phyloP scores from a whole-genome alignment of 179 eudicot genomes.

The Camellia oleifera region DNA sequence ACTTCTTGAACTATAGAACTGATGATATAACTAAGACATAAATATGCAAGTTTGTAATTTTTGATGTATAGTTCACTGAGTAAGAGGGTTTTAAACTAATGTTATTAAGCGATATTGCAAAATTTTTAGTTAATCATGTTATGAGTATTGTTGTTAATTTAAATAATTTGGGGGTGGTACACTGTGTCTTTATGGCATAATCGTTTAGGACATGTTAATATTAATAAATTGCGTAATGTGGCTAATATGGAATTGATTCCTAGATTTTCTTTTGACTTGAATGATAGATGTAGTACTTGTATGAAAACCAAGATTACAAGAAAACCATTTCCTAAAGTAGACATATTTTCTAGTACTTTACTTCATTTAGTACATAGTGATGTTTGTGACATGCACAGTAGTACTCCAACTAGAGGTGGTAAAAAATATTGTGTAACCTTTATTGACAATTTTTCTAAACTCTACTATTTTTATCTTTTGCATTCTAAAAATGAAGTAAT shows the following conservation, averaged over 20 bases:
- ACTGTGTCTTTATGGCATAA: too few relatives aligned
- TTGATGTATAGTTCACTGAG: too few relatives aligned
- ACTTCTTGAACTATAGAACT: too few relatives aligned
- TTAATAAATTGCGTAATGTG: background rate
- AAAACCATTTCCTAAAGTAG: background rate
- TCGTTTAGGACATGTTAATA: background rate
- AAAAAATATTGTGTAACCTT: background rate
- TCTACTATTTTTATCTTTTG: background rate
- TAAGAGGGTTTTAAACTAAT: too few relatives aligned
- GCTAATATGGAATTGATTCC: background rate
- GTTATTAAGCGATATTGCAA: too few relatives aligned
- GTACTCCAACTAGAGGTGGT: too few relatives aligned
- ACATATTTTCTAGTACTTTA: background rate
- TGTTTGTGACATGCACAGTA: too few relatives aligned
- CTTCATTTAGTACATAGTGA: background rate
- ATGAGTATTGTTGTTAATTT: too few relatives aligned
- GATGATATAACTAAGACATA: too few relatives aligned
- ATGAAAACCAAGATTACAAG: background rate
- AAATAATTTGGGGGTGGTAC: too few relatives aligned
- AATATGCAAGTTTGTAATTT: too few relatives aligned
- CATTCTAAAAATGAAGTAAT: conserved; percentile 3
- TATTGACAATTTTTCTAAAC: background rate
- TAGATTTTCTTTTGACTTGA: background rate
- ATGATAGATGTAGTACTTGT: background rate
- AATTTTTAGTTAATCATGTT: too few relatives aligned